Conservation (phyloP, 139 green algal genomes). For the Pleodorina starrii region DNA sequence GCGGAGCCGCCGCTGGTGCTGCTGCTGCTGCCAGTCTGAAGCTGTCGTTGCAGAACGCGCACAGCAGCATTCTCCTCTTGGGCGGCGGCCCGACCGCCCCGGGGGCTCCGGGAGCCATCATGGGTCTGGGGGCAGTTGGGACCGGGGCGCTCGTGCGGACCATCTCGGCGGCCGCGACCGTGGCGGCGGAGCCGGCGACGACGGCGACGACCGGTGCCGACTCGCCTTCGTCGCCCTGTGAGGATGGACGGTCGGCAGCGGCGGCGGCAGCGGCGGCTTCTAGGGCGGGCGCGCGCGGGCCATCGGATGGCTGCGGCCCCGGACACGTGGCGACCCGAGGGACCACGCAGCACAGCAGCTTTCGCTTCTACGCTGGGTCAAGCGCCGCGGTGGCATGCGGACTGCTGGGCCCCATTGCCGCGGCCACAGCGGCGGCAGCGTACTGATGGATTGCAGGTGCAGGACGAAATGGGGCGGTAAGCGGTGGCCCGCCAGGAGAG, state of each 20-base stretch:
- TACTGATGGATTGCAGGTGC: not conserved
- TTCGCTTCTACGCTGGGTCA: not conserved
- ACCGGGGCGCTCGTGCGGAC: not conserved
- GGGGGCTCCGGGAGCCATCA: not conserved
- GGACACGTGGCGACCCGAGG: too few species aligned
- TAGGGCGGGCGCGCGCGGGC: too few species aligned
- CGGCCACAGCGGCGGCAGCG: not conserved
- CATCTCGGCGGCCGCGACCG: conserved; percentile 20
- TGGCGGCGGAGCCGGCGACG: not conserved
- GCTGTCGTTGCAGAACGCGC: not conserved
- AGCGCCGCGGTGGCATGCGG: not conserved
- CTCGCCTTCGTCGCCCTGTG: too few species aligned
- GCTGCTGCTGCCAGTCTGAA: not conserved
- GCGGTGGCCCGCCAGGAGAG: too few species aligned
- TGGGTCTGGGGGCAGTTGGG: not conserved
- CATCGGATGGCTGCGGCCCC: too few species aligned
- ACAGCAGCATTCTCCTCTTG: conserved; percentile 1
- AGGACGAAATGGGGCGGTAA: too few species aligned
- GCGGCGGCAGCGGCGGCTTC: not conserved
- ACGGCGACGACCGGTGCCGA: too few species aligned
- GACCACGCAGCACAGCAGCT: not conserved
- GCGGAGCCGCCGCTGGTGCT: too few species aligned
- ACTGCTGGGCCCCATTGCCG: not conserved
- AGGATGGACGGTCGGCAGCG: not conserved
- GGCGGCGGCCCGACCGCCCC: not conserved